These are phyloP conservation scores for Vigna radiata DNA, from an alignment of 306 rosid species.

Conservation along the genomic window DNA sequence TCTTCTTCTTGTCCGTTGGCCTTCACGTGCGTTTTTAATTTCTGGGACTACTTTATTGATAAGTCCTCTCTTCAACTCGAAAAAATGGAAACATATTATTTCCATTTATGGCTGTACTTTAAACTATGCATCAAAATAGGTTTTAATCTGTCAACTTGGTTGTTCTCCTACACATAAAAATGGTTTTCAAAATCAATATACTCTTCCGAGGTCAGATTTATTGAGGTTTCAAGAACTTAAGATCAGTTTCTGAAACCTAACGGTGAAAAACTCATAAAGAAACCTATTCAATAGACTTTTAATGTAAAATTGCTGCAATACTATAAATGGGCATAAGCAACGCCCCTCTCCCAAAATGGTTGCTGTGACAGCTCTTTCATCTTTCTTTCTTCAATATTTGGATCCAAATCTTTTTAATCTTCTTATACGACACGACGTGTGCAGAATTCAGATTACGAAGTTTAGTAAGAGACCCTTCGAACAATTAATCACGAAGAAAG, in stretches of 20 bases:
- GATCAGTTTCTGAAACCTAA: slow-evolving; percentile 6
- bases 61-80: background rate
- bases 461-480: background rate
- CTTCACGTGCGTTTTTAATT: slow-evolving; percentile 1
- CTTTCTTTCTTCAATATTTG: background rate
- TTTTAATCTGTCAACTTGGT: slow-evolving; percentile 27
- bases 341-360: background rate
- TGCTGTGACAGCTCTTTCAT: background rate
- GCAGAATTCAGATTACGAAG: background rate
- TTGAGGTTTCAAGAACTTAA: background rate
- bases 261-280: background rate
- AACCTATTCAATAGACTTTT: background rate
- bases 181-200: background rate
- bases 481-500: background rate
- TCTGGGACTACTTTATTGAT: background rate
- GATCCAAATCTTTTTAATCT: background rate
- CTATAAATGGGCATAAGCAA: slow-evolving; percentile 18
- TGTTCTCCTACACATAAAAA: background rate
- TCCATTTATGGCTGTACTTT: slow-evolving; percentile 5
- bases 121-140: background rate
- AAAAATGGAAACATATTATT: slow-evolving; percentile 9
- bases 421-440: background rate
- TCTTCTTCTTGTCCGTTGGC: background rate
- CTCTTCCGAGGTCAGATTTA: background rate
- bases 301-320: background rate